Conservation (phyloP, 2,329 filamentous ascomycete species). For the Ceratocystis ficicola region DNA sequence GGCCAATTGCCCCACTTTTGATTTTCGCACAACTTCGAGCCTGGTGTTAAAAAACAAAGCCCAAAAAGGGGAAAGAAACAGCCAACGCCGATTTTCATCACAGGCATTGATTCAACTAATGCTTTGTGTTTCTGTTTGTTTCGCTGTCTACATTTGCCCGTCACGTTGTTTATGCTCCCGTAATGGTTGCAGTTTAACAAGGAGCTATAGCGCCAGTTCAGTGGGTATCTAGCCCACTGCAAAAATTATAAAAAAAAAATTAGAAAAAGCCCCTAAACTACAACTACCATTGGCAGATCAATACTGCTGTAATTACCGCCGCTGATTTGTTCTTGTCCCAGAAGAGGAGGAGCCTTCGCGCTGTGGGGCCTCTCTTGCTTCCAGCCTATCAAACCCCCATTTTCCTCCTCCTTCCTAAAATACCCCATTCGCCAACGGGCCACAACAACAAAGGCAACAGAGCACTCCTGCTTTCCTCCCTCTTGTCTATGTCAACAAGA, state of each 20-base stretch:
- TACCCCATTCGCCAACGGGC: too few relatives aligned
- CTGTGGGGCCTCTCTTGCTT: background rate
- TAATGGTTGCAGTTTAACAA: background rate
- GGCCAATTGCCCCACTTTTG: conserved; percentile 5
- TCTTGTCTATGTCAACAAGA: background rate
- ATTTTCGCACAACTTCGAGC: conserved; percentile 2
- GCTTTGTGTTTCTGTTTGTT: background rate
- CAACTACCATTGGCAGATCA: background rate
- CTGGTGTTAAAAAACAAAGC: background rate
- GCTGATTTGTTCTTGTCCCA: background rate
- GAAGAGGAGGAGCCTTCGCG: background rate
- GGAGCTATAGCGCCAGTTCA: too few relatives aligned
- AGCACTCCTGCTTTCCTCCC: too few relatives aligned
- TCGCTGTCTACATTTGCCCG: background rate
- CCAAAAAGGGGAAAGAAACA: background rate
- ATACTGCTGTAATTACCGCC: background rate
- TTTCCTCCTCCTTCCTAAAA: background rate
- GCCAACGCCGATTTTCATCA: background rate
- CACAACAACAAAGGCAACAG: too few relatives aligned
- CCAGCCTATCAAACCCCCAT: background rate
- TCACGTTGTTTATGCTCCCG: background rate
- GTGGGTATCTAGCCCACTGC: background rate
- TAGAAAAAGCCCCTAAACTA: background rate
- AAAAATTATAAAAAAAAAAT: background rate
- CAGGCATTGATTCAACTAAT: background rate